Base-by-base conservation (phyloP, 1,139 yeast genomes). In the Kodamaea sp. region DNA sequence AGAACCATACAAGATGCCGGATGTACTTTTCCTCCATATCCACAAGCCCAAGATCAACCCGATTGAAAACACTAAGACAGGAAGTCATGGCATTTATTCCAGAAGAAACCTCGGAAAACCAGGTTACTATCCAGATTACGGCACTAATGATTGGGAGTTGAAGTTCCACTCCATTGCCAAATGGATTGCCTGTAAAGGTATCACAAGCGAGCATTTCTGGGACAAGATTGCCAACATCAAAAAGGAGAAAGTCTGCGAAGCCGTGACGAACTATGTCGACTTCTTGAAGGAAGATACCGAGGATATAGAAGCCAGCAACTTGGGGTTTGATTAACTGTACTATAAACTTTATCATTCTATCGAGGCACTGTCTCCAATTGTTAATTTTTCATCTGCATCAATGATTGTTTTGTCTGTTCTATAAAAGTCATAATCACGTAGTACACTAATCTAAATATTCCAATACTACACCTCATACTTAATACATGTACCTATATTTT, bases 21-120 rank as follows among this genome's bases (percentile, higher is more conserved):
- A 51, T 14, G 57, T 59, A 5, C 34, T 57, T 27, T 71, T 71
- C 46, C 57, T 71, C 35, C 76, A 70, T 43, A 55, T 64, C 29
- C 73, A 68, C 48, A 63, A 66, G 38, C 75, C 75, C 1, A 69
- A 69, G 34, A 53, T 64, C 32, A 59, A 64, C 33, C 67, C 69
- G 1, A 48, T 64, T 7, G 48, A 46, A 18, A 56, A 56, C 29
- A 46, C 57, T 14, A 46, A 48, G 28, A 41, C 51, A 2, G 50
- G 51, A 15, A 37, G 42, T 28, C 31, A 39, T 37, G 48, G 50
- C 14, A 44, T 56, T 8, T 45, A 50, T 36, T 34, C 42, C 35
- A 45, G 52, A 29, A 45, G 66, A 41, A 51, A 48, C 38, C 42
- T 60, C 38, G 65, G 63, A 1, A 21, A 35, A 5, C 43, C 42